These are phyloP conservation scores for Ilyonectria destructans DNA, from an alignment of 2,329 filamentous ascomycete genomes.

Conservation along the genomic window DNA sequence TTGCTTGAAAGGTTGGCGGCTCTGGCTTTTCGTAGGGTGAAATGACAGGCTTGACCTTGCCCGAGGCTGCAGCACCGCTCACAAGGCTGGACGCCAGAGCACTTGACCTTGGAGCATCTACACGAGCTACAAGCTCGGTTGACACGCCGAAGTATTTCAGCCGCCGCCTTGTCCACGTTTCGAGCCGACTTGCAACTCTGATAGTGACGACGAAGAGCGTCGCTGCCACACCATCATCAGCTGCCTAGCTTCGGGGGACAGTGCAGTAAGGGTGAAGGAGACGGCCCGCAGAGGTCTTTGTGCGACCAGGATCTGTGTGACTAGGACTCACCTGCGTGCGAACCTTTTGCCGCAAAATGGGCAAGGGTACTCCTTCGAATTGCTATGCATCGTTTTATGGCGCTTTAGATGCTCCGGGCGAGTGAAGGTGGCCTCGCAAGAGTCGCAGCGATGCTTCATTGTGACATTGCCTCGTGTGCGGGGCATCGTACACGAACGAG, in stretches of 20 bases:
- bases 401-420: neutral
- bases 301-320: too few species aligned
- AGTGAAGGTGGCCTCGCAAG: neutral
- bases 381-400: neutral
- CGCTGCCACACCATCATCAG: neutral
- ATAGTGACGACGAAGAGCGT: neutral
- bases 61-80: neutral
- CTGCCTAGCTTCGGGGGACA: too few species aligned
- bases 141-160: neutral
- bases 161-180: neutral
- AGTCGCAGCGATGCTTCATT: neutral
- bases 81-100: neutral
- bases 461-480: too few species aligned
- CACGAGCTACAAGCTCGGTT: neutral
- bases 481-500: too few species aligned
- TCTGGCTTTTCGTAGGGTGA: neutral
- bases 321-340: neutral
- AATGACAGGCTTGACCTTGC: neutral
- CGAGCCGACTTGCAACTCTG: neutral
- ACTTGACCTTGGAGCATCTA: neutral
- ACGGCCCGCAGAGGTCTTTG: too few species aligned
- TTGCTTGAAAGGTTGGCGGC: too few species aligned
- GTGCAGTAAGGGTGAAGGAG: too few species aligned
- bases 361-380: neutral
- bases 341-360: neutral